Evolutionary conservation across 768 basidiomycete genomes (phyloP).

Genomic region (Tephrocybe sp.): DNA sequence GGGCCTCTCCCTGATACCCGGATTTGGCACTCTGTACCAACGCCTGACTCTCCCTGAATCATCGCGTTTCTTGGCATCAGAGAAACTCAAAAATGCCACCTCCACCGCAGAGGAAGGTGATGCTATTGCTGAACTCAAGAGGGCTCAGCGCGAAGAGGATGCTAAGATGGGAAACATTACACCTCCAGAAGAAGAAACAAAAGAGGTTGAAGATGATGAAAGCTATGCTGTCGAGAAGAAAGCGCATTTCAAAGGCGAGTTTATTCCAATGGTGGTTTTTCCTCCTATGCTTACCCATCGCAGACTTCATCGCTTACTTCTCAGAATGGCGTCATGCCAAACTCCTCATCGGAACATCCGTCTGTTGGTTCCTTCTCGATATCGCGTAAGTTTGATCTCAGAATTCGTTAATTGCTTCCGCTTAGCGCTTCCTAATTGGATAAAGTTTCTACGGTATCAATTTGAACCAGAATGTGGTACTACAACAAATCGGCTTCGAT

Average conservation of each 20-base stretch:
- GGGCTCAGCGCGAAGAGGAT: conserved; percentile 27
- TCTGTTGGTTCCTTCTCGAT: conserved; percentile 76
- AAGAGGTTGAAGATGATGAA: background rate
- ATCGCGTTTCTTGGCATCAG: conserved; percentile 46
- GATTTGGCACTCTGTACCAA: conserved; percentile 72
- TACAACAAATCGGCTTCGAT: conserved; percentile 68
- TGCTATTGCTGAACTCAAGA: conserved; percentile 29
- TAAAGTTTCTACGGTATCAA: conserved; percentile 75
- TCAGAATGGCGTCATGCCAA: conserved; percentile 70
- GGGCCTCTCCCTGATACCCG: conserved; percentile 72
- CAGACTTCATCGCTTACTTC: conserved; percentile 67
- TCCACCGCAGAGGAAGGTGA: conserved; percentile 19
- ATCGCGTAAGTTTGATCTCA: conserved; percentile 48
- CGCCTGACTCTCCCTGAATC: conserved; percentile 74
- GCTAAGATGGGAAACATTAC: conserved; percentile 18
- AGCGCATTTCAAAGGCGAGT: no score
- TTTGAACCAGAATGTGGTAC: conserved; percentile 71
- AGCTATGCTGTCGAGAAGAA: no score
- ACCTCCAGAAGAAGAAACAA: background rate
- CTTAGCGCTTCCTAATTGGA: background rate
- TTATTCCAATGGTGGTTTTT: no score
- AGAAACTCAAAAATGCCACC: conserved; percentile 25
- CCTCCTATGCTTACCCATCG: background rate
- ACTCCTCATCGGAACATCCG: conserved; percentile 62
- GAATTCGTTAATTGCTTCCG: background rate